Evolutionary conservation across 805 yeast genomes (phyloP), one percentile per base, ranked within the genome.

Genomic region (Lipomyces lipofer): DNA sequence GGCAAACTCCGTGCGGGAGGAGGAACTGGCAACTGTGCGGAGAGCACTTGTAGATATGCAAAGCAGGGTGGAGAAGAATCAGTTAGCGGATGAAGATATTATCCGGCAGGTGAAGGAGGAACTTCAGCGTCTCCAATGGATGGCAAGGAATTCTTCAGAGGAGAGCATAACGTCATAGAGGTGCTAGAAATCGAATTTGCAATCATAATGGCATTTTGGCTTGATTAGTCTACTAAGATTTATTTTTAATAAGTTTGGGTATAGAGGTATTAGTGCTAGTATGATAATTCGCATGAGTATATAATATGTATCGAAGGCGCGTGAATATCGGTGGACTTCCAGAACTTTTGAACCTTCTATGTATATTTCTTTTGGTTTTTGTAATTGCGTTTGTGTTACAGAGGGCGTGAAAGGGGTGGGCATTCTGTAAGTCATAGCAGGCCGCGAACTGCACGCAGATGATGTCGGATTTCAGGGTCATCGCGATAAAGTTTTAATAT

Each of bases 61-160:
- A 15, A 21, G 10, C 21, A 39, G 40, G 22, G 50, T 55, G 24
- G 29, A 46, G 22, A 22, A 24, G n/a, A 45, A 28, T 39, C 19
- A 24, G 21, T 9, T 17, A 17, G 29, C 17, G 13, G 60, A 56
- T 19, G 53, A 42, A 10, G 46, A 38, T 28, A 24, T 56, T 3
- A 15, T 49, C 19, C 35, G 24, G n/a, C n/a, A 27, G 5, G 53
- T 47, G 21, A 54, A 36, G 24, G 24, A 25, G 1, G 60, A 50
- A 22, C 29, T 56, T 4, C 36, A 51, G 15, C 43, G 45, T 21
- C 10, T 56, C 10, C 27, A 28, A 27, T 57, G 61, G 59, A 49
- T 55, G 43, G 25, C n/a, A 10, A 17, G 39, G 21, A 57, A 54
- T 39, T 39, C 59, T 10, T 21, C 43, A 10, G 38, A 24, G 13